phyloP scores from a whole-genome alignment of 2,329 filamentous ascomycete genomes.

The Calonectria pseudoreteaudii region DNA sequence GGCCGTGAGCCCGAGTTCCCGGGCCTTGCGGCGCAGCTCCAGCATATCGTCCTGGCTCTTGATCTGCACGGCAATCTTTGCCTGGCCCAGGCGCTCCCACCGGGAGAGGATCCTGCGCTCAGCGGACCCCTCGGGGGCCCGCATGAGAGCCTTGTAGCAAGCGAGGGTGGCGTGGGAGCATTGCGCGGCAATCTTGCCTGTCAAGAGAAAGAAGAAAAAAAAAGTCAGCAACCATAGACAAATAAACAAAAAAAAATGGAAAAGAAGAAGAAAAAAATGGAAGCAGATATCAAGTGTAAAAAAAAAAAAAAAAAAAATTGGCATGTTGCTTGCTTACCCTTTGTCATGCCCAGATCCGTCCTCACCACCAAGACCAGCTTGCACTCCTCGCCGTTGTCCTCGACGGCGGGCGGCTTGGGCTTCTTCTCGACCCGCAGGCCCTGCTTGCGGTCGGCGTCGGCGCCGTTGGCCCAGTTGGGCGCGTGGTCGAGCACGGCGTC shows the following conservation, averaged over 20 bases:
- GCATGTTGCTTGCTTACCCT: constrained; percentile 80
- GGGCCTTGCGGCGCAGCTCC: constrained; percentile 78
- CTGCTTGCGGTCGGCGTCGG: constrained; percentile 69
- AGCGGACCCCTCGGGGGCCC: constrained; percentile 64
- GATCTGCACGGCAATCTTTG: constrained; percentile 92
- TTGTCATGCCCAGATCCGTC: constrained; percentile 97
- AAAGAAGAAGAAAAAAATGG: neutral
- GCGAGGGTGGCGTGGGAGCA: constrained; percentile 96
- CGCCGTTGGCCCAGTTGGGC: constrained; percentile 73
- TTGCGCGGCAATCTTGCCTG: constrained; percentile 97
- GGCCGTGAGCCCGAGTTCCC: constrained; percentile 86
- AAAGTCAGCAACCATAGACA: neutral
- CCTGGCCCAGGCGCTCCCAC: constrained; percentile 90
- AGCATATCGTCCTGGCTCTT: constrained; percentile 89
- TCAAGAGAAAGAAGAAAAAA: neutral
- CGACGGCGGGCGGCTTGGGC: constrained; percentile 45
- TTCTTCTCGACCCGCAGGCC: constrained; percentile 60
- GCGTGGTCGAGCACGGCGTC: constrained; percentile 72
- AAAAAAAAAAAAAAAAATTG: no score
- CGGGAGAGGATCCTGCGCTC: constrained; percentile 76
- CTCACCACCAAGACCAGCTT: constrained; percentile 93
- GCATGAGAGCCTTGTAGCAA: constrained; percentile 88
- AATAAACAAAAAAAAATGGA: neutral
- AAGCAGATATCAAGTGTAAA: no score
- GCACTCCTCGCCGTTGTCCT: constrained; percentile 78